Percentiles rank a stretch among this genome's conserved stretches.
Evolutionary conservation across 2,329 filamentous ascomycete genomes (phyloP).

Genomic region (Colletotrichum musicola): DNA sequence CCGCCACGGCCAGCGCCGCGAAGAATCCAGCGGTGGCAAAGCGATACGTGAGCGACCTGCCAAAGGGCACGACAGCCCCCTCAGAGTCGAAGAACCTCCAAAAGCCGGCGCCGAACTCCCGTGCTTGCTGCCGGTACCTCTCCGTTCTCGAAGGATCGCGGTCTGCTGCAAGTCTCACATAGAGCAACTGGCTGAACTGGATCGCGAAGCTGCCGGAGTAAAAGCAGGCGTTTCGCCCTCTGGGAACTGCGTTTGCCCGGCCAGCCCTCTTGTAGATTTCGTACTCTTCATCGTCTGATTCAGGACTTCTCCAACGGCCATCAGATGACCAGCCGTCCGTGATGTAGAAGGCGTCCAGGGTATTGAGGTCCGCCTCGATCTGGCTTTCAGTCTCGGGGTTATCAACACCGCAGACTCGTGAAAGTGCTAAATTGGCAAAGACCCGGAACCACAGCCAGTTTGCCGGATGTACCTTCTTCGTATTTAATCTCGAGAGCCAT

Average conservation of each 20-base stretch:
- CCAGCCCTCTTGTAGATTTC: conserved; percentile 13
- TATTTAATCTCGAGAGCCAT: conserved; percentile 59
- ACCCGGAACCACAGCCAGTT: conserved; percentile 68
- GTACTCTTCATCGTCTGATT: conserved; percentile 40
- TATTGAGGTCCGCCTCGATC: conserved; percentile 56
- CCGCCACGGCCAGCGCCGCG: conserved; percentile 58
- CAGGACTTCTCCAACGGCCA: conserved; percentile 53
- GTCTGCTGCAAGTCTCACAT: conserved; percentile 57
- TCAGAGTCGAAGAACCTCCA: conserved; percentile 61
- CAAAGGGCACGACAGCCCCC: conserved; percentile 67
- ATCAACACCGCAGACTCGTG: conserved; percentile 55
- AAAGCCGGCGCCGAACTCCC: conserved; percentile 55
- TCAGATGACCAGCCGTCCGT: conserved; percentile 62
- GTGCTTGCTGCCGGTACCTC: conserved; percentile 53
- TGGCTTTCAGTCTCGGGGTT: conserved; percentile 47
- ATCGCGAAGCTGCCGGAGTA: conserved; percentile 68
- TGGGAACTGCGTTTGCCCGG: conserved; percentile 40
- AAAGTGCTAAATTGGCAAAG: conserved; percentile 60
- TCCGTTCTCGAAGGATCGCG: conserved; percentile 54
- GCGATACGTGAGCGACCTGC: conserved; percentile 63
- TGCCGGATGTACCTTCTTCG: conserved; percentile 58
- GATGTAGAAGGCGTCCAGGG: conserved; percentile 60
- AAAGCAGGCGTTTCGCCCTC: conserved; percentile 60
- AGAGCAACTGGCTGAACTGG: conserved; percentile 63
- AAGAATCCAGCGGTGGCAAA: conserved; percentile 65